Base-by-base conservation (phyloP, 148 eudicot species). In the Simmondsia chinensis region DNA sequence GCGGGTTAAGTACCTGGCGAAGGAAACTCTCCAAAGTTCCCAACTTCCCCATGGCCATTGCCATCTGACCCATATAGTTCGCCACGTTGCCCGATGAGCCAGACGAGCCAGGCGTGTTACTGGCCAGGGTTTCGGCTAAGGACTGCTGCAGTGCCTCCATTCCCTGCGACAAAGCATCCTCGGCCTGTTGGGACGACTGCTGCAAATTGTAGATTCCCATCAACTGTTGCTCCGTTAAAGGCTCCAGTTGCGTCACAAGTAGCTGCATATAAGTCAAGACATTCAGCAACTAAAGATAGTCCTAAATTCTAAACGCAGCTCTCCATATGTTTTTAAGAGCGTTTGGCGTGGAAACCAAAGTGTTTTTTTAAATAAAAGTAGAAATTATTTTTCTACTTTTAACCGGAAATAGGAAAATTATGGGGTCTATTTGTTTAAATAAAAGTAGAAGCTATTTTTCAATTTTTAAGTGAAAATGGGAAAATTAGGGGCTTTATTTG, bases 41-140 rank as follows among this genome's bases (percentile, higher is more conserved):
- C 44, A 91, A 55, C 62, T 91, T 91, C n/a, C 97, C 97, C 97
- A 91, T 91, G 20, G 97, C 97, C 91, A 83, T 73, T 23, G 97
- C 96, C 96, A 88, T 88, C 54, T 88, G 96, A 52, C 97, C 97
- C 95, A 89, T 89, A 49, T 89, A 89, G 60, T 79, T 91, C 15
- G 97, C 97, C 44, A 85, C 85, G 29, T 87, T 80, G 33, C 93
- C 95, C 13, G 94, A 73, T 14, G 95, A 67, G 14, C 94, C 83
- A 29, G 86, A 56, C 27, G 80, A 23, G 18, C 64, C 72, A 5
- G 87, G 70, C 28, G 94, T 39, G 16, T 78, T 84, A 34, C 15
- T 74, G 41, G 94, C 95, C 43, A 91, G 63, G 0, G 97, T 91
- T 66, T 85, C 88, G 15, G 95, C 81, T 16, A 89, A 63, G 21